A percentile compares a stretch with the other conserved stretches of the same genome.
These are phyloP conservation scores for Hyphopichia fennica DNA, from an alignment of 1,139 yeast species.

Conservation along the genomic window DNA sequence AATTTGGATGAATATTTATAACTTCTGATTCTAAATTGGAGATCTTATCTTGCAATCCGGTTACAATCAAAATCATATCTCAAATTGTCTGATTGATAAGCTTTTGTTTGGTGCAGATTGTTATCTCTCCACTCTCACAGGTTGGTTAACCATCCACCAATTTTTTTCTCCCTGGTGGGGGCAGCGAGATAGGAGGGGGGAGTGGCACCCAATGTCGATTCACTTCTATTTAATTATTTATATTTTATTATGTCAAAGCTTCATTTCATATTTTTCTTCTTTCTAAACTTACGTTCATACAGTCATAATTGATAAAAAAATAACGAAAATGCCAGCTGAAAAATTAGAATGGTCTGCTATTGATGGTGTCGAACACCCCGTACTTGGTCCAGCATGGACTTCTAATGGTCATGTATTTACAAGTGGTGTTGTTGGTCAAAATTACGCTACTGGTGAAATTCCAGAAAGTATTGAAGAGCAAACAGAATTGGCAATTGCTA, in stretches of 20 bases:
- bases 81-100: neutral
- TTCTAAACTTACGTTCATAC: too few species aligned
- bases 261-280: too few species aligned
- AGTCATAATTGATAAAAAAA: too few species aligned
- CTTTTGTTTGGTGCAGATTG: neutral
- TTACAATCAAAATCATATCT: neutral
- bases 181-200: too few species aligned
- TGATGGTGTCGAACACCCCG: constrained; percentile 33
- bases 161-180: neutral
- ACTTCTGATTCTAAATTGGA: too few species aligned
- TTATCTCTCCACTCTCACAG: neutral
- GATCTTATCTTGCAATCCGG: too few species aligned
- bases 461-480: constrained; percentile 45
- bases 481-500: constrained; percentile 45
- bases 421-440: constrained; percentile 37
- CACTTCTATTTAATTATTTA: too few species aligned
- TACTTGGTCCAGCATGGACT: constrained; percentile 48
- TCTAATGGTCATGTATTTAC: constrained; percentile 54
- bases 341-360: constrained; percentile 42
- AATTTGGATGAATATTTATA: neutral
- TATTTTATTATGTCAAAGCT: too few species aligned
- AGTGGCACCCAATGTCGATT: too few species aligned
- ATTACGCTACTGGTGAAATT: constrained; percentile 32
- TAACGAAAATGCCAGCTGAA: constrained; percentile 16
- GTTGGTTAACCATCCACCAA: neutral